A percentile compares a stretch with the other conserved stretches of the same genome.
phyloP scores from a whole-genome alignment of 2,329 filamentous ascomycete species.

The Xylaria sp. region DNA sequence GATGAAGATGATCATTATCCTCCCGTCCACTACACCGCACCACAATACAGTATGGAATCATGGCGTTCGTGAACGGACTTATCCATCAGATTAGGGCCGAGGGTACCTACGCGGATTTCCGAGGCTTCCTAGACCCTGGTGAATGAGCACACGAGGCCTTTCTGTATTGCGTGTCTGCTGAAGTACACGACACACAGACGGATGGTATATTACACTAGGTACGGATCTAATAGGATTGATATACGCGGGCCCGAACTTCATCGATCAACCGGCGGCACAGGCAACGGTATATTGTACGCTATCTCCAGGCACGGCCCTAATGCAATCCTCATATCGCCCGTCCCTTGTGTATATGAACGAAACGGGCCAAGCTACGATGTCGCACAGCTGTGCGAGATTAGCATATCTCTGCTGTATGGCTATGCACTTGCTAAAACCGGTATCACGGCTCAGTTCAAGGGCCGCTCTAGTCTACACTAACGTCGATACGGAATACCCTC shows the following conservation, averaged over 20 bases:
- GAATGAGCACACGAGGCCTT: constrained; percentile 4
- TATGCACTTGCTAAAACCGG: constrained; percentile 31
- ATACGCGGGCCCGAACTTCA: not conserved
- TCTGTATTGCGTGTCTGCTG: not conserved
- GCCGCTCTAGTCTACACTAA: constrained; percentile 17
- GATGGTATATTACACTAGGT: not conserved
- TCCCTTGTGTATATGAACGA: constrained; percentile 20
- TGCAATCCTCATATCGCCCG: constrained; percentile 22
- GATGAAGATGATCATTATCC: constrained; percentile 11
- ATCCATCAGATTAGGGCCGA: constrained; percentile 25
- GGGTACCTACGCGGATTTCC: constrained; percentile 22
- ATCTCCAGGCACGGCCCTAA: constrained; percentile 15
- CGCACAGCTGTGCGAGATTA: constrained; percentile 35
- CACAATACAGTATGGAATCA: constrained; percentile 1
- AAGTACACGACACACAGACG: not conserved
- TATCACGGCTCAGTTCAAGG: constrained; percentile 9
- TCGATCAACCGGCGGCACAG: not conserved
- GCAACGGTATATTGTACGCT: not conserved
- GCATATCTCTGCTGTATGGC: constrained; percentile 27
- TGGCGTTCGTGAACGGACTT: constrained; percentile 1
- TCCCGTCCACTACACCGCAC: constrained; percentile 1
- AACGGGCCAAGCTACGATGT: constrained; percentile 31
- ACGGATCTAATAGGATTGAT: not conserved
- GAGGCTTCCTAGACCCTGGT: constrained; percentile 31
- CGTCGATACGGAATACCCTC: constrained; percentile 32